These are phyloP conservation scores for Alnus rubra DNA, from an alignment of 306 rosid species.

Conservation along the genomic window DNA sequence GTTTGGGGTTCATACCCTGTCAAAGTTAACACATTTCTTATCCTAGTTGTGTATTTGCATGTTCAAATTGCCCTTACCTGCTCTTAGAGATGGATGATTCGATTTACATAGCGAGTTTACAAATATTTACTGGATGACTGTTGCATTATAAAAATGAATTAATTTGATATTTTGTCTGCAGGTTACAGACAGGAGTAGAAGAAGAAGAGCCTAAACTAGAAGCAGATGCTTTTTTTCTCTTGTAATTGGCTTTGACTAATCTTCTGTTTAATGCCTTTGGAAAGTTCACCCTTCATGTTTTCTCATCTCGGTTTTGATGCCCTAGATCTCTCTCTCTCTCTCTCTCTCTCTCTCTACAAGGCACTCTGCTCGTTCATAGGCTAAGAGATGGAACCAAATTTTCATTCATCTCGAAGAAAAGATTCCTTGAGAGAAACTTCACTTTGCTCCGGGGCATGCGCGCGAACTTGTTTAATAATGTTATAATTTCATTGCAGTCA, in stretches of 20 bases:
- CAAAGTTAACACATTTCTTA: not conserved
- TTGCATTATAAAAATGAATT: not conserved
- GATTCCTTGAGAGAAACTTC: conserved; percentile 54
- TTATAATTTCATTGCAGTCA: not conserved
- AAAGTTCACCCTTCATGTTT: conserved; percentile 17
- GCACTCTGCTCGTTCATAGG: not conserved
- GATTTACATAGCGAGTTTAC: not conserved
- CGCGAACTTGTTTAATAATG: not conserved
- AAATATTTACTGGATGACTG: not conserved
- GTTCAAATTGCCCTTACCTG: not conserved
- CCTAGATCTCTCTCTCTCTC: conserved; percentile 11
- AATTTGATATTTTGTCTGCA: not conserved
- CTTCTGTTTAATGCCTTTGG: conserved; percentile 26
- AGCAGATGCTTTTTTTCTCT: conserved; percentile 21
- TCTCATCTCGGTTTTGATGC: conserved; percentile 29
- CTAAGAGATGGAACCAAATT: conserved; percentile 8
- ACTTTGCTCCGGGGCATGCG: conserved; percentile 11
- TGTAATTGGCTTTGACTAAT: conserved; percentile 36
- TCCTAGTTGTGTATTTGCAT: not conserved
- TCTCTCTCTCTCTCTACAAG: not conserved
- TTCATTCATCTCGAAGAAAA: conserved; percentile 35
- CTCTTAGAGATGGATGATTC: not conserved
- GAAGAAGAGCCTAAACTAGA: conserved; percentile 33
- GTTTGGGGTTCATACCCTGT: not conserved
- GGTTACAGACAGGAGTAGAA: conserved; percentile 19